Evolutionary conservation across 169 alveolate genomes (phyloP).

Genomic region (Babesia divergens): DNA sequence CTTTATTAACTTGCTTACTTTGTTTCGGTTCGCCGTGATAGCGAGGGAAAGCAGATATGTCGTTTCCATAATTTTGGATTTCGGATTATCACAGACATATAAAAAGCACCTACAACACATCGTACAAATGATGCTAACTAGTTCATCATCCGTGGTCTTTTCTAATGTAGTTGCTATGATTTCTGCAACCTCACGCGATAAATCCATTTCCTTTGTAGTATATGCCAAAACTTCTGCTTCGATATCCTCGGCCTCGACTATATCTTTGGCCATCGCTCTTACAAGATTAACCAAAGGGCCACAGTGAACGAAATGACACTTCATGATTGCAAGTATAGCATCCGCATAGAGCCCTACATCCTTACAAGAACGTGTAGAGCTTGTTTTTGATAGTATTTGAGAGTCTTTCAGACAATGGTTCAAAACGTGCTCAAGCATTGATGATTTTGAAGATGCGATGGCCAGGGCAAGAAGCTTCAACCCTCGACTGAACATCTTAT

Average conservation of each 20-base stretch:
- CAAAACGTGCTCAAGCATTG: constrained; percentile 10
- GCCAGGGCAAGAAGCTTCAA: constrained; percentile 28
- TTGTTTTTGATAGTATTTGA: not conserved
- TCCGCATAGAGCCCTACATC: constrained; percentile 12
- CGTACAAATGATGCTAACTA: not conserved
- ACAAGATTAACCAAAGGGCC: not conserved
- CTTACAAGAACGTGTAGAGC: not conserved
- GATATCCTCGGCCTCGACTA: not conserved
- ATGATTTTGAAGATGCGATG: not conserved
- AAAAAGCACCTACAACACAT: constrained; percentile 3
- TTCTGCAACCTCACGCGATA: constrained; percentile 18
- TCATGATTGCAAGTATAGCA: constrained; percentile 6
- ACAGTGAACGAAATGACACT: not conserved
- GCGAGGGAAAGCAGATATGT: constrained; percentile 9
- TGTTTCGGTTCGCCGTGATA: not conserved
- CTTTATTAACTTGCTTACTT: not conserved
- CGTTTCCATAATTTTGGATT: not conserved
- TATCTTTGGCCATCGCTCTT: not conserved
- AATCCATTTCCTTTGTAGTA: not conserved
- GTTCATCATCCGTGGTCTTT: not conserved
- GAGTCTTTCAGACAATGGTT: constrained; percentile 11
- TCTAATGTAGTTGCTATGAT: not conserved
- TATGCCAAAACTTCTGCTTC: not conserved
- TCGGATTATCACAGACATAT: constrained; percentile 14
- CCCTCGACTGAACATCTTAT: constrained; percentile 3